Evolutionary conservation across 805 yeast genomes (phyloP).

Genomic region (Suhomyces pyralidae): DNA sequence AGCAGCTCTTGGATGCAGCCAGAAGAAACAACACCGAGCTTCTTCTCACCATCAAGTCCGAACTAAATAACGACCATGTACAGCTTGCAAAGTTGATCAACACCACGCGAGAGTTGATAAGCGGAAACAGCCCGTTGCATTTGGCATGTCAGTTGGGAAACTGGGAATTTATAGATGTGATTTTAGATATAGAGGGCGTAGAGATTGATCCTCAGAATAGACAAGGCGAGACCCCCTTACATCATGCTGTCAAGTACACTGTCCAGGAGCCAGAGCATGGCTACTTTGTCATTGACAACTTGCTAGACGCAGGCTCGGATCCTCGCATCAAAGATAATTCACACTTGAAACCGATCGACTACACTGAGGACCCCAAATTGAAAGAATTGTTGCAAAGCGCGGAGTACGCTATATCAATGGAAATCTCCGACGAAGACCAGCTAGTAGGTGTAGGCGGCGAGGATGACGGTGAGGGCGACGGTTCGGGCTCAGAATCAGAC

Average conservation of each 20-base stretch:
- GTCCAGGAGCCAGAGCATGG: constrained; percentile 85
- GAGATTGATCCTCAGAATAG: constrained; percentile 81
- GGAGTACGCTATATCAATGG: constrained; percentile 62
- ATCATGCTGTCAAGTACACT: constrained; percentile 75
- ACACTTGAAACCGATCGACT: constrained; percentile 73
- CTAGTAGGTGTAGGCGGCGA: constrained; percentile 25
- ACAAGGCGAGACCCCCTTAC: constrained; percentile 87
- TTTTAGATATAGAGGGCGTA: constrained; percentile 85
- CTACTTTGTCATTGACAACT: constrained; percentile 66
- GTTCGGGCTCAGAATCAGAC: constrained; percentile 34
- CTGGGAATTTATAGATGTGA: constrained; percentile 77
- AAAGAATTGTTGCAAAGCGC: constrained; percentile 73
- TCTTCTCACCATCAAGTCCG: constrained; percentile 52
- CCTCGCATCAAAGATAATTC: constrained; percentile 46
- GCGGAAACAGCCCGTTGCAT: constrained; percentile 80
- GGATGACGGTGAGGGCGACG: constrained; percentile 21
- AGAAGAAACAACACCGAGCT: constrained; percentile 85
- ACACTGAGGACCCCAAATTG: constrained; percentile 59
- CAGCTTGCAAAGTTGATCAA: constrained; percentile 56
- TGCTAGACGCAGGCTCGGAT: constrained; percentile 90
- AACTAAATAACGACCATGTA: constrained; percentile 36
- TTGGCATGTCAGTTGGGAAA: constrained; percentile 78
- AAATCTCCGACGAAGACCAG: constrained; percentile 28
- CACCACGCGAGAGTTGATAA: constrained; percentile 59
- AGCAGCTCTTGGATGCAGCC: constrained; percentile 82